These are phyloP conservation scores for Naganishia kalamii DNA, from an alignment of 768 basidiomycete genomes.

Conservation along the genomic window DNA sequence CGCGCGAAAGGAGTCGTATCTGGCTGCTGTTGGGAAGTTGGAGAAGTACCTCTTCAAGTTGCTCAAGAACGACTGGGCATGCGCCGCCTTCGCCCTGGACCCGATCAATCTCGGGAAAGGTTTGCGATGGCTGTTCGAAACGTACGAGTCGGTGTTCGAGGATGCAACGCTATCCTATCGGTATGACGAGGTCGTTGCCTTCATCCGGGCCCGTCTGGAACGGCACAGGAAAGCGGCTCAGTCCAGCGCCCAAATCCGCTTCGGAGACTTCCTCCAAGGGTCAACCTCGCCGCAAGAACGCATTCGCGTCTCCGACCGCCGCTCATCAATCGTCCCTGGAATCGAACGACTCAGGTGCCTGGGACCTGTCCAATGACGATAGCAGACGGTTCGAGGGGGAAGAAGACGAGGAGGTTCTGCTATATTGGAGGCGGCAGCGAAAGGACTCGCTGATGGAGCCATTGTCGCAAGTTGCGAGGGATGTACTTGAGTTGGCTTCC, in stretches of 20 bases:
- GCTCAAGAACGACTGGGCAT: background rate
- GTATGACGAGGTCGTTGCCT: background rate
- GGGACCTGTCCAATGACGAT: background rate
- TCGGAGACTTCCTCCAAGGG: too few species aligned
- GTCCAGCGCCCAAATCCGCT: background rate
- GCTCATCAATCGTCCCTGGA: background rate
- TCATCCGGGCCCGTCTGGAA: background rate
- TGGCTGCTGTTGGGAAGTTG: background rate
- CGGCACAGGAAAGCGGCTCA: background rate
- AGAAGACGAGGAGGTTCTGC: background rate
- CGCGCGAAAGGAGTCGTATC: background rate
- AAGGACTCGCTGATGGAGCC: background rate
- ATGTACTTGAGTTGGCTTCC: background rate
- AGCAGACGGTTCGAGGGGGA: background rate
- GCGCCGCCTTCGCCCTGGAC: background rate
- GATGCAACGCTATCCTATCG: background rate
- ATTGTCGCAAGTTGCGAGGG: background rate
- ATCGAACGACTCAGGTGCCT: background rate
- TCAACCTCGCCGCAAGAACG: background rate
- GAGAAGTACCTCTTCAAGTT: background rate
- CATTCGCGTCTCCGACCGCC: background rate
- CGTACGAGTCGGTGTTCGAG: too few species aligned
- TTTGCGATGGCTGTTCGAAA: background rate
- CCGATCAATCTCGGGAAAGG: background rate
- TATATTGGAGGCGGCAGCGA: background rate